phyloP scores from a whole-genome alignment of 148 eudicot species.

The Chenopodium berlandieri region DNA sequence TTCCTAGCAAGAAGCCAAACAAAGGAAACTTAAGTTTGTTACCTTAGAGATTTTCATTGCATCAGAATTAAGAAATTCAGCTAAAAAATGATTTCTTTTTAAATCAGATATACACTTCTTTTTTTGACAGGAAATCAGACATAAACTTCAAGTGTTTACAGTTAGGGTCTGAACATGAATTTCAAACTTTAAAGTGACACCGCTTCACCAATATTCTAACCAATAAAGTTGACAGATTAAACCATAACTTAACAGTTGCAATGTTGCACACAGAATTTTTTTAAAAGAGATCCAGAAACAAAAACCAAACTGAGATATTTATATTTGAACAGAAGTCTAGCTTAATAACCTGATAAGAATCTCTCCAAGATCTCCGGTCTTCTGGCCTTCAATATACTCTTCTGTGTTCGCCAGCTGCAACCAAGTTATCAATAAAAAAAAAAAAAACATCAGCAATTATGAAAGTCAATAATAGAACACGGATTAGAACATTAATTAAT shows the following conservation, averaged over 20 bases:
- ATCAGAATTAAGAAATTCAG: too few species aligned
- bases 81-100: neutral
- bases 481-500: neutral
- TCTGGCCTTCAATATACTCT: constrained; percentile 81
- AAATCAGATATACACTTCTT: neutral
- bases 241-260: neutral
- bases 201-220: neutral
- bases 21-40: too few species aligned
- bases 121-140: neutral
- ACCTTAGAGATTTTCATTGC: neutral
- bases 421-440: neutral
- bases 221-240: neutral
- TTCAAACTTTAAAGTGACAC: neutral
- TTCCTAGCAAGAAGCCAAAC: too few species aligned
- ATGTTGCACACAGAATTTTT: neutral
- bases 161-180: neutral
- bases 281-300: neutral
- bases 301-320: neutral
- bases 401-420: constrained; percentile 80
- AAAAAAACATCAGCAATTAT: neutral
- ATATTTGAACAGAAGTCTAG: neutral
- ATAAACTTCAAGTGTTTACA: neutral
- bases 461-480: neutral
- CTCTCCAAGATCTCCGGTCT: constrained; percentile 94
- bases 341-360: constrained; percentile 75